Evolutionary conservation across 2,329 filamentous ascomycete species (phyloP).

Genomic region (Sporothrix brunneoviolacea): DNA sequence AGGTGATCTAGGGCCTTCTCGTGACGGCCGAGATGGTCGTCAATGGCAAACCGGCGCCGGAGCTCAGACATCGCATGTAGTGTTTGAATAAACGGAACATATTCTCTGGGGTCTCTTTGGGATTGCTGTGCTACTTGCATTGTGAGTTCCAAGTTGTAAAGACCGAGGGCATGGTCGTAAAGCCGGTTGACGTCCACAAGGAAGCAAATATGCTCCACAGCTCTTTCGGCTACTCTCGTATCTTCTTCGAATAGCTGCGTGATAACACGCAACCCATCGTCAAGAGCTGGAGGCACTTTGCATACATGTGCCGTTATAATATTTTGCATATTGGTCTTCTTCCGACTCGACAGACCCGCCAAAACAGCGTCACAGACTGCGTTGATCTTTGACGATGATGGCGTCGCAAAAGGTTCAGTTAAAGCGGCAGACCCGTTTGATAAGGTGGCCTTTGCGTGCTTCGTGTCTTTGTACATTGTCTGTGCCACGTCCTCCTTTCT

Average conservation of each 20-base stretch:
- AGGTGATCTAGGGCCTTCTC: slow-evolving; percentile 73
- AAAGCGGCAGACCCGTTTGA: too few relatives aligned
- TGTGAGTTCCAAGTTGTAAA: slow-evolving; percentile 87
- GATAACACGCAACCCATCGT: slow-evolving; percentile 75
- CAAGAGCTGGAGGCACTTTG: slow-evolving; percentile 84
- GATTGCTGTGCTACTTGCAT: slow-evolving; percentile 91
- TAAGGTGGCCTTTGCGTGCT: slow-evolving; percentile 33
- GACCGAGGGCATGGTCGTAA: slow-evolving; percentile 81
- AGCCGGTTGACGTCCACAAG: slow-evolving; percentile 86
- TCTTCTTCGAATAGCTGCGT: slow-evolving; percentile 64
- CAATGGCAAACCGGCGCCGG: slow-evolving; percentile 74
- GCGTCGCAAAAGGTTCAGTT: not conserved
- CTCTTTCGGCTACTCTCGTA: slow-evolving; percentile 70
- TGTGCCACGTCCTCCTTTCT: slow-evolving; percentile 87
- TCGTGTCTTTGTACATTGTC: slow-evolving; percentile 88
- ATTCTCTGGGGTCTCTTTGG: slow-evolving; percentile 91
- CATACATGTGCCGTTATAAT: slow-evolving; percentile 92
- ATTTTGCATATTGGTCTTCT: slow-evolving; percentile 70
- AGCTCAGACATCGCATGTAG: slow-evolving; percentile 67
- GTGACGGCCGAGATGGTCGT: slow-evolving; percentile 74
- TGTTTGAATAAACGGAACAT: slow-evolving; percentile 86
- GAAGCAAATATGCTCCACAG: slow-evolving; percentile 96
- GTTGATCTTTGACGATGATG: slow-evolving; percentile 63
- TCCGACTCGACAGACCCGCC: slow-evolving; percentile 54
- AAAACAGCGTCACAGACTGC: slow-evolving; percentile 81